A percentile compares a stretch with the other conserved stretches of the same genome.
Evolutionary conservation across 2,329 filamentous ascomycete species (phyloP).

Genomic region (Zymoseptoria ardabiliae): DNA sequence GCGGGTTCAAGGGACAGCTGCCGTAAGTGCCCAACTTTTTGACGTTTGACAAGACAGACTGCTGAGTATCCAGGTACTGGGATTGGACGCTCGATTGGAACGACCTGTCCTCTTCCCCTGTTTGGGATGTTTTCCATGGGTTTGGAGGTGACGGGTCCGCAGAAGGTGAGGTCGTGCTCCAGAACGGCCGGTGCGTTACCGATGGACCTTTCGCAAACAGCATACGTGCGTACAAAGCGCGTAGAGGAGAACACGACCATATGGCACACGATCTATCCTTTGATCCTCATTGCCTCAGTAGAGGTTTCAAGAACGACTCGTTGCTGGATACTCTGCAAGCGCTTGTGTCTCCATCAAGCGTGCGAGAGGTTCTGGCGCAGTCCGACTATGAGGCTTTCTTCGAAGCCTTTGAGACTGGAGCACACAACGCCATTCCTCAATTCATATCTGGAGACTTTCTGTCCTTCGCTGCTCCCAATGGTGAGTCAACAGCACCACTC

Average conservation of each 20-base stretch:
- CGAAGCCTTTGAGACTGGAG: slow-evolving; percentile 14
- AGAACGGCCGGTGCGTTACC: slow-evolving; percentile 17
- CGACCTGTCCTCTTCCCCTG: slow-evolving; percentile 6
- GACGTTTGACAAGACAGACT: background rate
- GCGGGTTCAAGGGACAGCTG: slow-evolving; percentile 9
- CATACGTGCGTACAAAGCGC: slow-evolving; percentile 1
- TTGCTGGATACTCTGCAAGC: background rate
- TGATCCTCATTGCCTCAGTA: slow-evolving; percentile 18
- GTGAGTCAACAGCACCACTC: background rate
- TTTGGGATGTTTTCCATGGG: slow-evolving; percentile 12
- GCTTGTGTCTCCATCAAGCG: slow-evolving; percentile 11
- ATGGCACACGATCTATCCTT: slow-evolving; percentile 10
- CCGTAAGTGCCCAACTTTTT: slow-evolving; percentile 1
- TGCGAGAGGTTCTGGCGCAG: slow-evolving; percentile 11
- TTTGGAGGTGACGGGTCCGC: slow-evolving; percentile 16
- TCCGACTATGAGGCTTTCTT: slow-evolving; percentile 14
- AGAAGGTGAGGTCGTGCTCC: slow-evolving; percentile 6
- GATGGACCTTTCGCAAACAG: slow-evolving; percentile 22
- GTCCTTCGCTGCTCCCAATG: slow-evolving; percentile 19
- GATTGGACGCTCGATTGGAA: slow-evolving; percentile 21
- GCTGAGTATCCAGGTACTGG: slow-evolving; percentile 15
- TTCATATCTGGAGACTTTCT: slow-evolving; percentile 21
- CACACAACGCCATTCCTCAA: slow-evolving; percentile 20
- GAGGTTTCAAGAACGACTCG: slow-evolving; percentile 14
- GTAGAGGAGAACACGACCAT: slow-evolving; percentile 1